phyloP scores from a whole-genome alignment of 192 early-diverging fungal genomes.

The Geranomyces michiganensis region DNA sequence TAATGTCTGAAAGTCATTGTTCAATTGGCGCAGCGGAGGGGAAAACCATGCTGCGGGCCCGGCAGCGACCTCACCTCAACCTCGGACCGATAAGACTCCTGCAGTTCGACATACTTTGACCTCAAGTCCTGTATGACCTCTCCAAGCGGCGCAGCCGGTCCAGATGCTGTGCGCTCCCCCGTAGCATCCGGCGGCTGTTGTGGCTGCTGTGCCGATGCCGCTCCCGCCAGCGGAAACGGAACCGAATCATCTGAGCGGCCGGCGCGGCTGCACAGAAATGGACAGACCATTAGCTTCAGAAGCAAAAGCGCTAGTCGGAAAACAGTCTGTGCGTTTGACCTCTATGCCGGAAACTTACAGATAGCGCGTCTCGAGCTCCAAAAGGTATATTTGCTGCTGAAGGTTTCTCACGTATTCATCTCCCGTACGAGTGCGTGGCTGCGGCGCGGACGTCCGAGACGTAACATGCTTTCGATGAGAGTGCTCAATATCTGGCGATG shows the following conservation, averaged over 20 bases:
- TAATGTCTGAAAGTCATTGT: neutral
- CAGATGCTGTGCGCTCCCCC: neutral
- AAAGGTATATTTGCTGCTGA: conserved; percentile 63
- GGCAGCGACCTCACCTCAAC: conserved; percentile 51
- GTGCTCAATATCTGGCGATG: neutral
- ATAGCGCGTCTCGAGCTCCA: conserved; percentile 64
- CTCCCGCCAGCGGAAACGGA: conserved; percentile 17
- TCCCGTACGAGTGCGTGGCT: conserved; percentile 22
- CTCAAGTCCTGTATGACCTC: conserved; percentile 52
- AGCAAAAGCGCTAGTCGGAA: neutral
- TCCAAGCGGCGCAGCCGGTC: conserved; percentile 41
- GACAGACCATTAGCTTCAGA: neutral
- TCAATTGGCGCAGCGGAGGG: too few relatives aligned
- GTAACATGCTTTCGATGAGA: neutral
- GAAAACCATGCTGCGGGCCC: too few relatives aligned
- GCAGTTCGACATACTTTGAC: conserved; percentile 56
- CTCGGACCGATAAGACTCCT: conserved; percentile 52
- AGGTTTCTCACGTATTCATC: conserved; percentile 62
- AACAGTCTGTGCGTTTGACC: neutral
- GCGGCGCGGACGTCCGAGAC: neutral
- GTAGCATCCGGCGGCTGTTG: neutral
- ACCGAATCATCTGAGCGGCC: conserved; percentile 16
- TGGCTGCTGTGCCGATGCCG: neutral
- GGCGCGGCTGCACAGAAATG: neutral
- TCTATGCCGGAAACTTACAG: conserved; percentile 37